Conservation (phyloP, 2,329 filamentous ascomycete genomes). For the Graphilbum ipis-grandicollis region DNA sequence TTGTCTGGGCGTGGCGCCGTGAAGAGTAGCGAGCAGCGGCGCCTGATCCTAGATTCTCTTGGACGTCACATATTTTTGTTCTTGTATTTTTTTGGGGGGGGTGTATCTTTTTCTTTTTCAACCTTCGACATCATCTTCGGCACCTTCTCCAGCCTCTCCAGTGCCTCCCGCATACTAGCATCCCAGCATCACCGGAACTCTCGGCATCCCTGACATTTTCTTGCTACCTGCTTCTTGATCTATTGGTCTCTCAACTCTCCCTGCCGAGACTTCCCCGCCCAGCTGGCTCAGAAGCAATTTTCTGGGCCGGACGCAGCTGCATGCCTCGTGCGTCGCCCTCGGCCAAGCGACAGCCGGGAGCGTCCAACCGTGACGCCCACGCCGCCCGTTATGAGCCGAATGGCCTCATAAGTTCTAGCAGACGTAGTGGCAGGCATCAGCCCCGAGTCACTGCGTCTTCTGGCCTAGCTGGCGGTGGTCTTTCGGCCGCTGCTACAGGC, state of each 20-base stretch:
- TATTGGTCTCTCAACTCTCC: slow-evolving; percentile 11
- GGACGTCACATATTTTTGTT: too few species aligned
- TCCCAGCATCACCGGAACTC: too few species aligned
- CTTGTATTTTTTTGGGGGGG: too few species aligned
- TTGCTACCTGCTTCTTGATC: too few species aligned
- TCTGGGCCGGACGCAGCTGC: slow-evolving; percentile 27
- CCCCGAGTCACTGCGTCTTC: slow-evolving; percentile 15
- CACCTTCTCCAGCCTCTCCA: too few species aligned
- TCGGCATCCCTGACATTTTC: too few species aligned
- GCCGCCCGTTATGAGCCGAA: slow-evolving; percentile 45
- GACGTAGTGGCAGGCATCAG: slow-evolving; percentile 33
- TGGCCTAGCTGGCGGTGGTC: background rate
- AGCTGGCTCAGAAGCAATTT: slow-evolving; percentile 22
- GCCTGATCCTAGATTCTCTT: too few species aligned
- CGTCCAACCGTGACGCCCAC: slow-evolving; percentile 49
- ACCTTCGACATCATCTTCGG: too few species aligned
- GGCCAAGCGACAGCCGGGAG: slow-evolving; percentile 44
- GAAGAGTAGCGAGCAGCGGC: background rate
- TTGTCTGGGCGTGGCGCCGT: too few species aligned
- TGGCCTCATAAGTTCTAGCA: slow-evolving; percentile 66
- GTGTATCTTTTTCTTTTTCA: too few species aligned
- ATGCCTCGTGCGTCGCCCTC: slow-evolving; percentile 44
- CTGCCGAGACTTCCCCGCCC: background rate
- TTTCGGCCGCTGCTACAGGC: background rate
- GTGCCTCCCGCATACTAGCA: too few species aligned